Percentiles rank a stretch among this genome's conserved stretches.
These are phyloP conservation scores for Ascochyta rabiei DNA, from an alignment of 2,329 filamentous ascomycete genomes.

Conservation along the genomic window DNA sequence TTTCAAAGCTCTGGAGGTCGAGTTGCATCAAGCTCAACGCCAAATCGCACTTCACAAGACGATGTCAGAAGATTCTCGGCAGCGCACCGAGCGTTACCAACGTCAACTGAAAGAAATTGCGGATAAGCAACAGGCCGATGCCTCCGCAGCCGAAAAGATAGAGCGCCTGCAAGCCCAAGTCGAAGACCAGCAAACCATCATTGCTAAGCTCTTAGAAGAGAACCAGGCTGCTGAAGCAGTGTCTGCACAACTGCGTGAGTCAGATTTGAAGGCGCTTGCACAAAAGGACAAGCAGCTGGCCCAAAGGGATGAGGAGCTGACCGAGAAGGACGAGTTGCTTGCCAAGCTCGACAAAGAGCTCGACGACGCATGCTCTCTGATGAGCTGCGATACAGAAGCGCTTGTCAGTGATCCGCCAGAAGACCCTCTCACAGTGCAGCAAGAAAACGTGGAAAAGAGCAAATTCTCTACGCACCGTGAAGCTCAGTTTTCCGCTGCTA, in stretches of 20 bases:
- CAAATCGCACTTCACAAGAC: slow-evolving; percentile 19
- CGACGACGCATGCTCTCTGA: background rate
- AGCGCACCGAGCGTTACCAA: slow-evolving; percentile 23
- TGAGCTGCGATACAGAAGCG: background rate
- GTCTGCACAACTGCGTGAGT: background rate
- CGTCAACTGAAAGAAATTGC: slow-evolving; percentile 10
- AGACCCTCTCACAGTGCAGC: background rate
- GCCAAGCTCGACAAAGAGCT: background rate
- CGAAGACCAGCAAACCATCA: slow-evolving; percentile 6
- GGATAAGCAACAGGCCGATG: slow-evolving; percentile 3
- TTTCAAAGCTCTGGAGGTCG: slow-evolving; percentile 21
- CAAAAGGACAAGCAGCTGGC: background rate
- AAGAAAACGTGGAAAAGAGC: background rate
- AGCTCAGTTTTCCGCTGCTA: background rate
- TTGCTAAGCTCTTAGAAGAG: slow-evolving; percentile 19
- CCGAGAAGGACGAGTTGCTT: background rate
- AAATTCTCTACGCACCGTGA: background rate
- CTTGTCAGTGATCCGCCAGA: background rate
- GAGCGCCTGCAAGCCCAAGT: slow-evolving; percentile 18
- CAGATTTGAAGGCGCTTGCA: background rate
- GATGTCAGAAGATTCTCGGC: slow-evolving; percentile 7
- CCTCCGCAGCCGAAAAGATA: slow-evolving; percentile 9
- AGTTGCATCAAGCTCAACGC: slow-evolving; percentile 23
- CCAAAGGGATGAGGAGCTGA: background rate
- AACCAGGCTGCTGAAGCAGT: slow-evolving; percentile 10